Evolutionary conservation across 2,329 filamentous ascomycete genomes (phyloP).

Genomic region (Tolypocladium album): DNA sequence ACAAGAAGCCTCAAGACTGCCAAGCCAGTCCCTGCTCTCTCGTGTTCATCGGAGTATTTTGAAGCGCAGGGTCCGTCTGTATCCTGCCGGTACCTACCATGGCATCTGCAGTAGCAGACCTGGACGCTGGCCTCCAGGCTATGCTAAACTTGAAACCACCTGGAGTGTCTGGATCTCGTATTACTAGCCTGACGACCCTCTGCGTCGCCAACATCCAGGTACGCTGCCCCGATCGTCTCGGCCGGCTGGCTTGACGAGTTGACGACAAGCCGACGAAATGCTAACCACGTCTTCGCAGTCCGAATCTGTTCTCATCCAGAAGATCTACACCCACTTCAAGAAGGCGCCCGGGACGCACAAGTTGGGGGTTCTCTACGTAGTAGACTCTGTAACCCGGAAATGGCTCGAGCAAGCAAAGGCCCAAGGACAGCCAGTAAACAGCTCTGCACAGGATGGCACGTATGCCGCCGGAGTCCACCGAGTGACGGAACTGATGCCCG

Average conservation of each 20-base stretch:
- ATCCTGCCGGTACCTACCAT: conserved; percentile 28
- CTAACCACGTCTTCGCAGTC: conserved; percentile 44
- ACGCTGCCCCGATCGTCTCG: conserved; percentile 17
- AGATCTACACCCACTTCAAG: conserved; percentile 95
- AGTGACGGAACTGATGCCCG: conserved; percentile 89
- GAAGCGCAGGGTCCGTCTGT: background rate
- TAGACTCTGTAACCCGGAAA: conserved; percentile 98
- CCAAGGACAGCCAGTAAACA: conserved; percentile 71
- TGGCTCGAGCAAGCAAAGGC: conserved; percentile 95
- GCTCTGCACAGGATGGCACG: conserved; percentile 76
- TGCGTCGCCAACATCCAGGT: conserved; percentile 89
- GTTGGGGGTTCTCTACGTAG: conserved; percentile 96
- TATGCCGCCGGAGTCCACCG: conserved; percentile 91
- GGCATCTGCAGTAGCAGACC: conserved; percentile 78
- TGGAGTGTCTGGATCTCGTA: conserved; percentile 88
- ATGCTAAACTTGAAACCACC: conserved; percentile 88
- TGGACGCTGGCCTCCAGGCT: conserved; percentile 82
- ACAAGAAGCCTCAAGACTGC: background rate
- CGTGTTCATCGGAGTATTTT: background rate
- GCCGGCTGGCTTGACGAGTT: background rate
- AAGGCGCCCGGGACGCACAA: conserved; percentile 93
- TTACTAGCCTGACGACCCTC: conserved; percentile 73
- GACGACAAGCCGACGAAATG: background rate
- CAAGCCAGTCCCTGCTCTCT: background rate
- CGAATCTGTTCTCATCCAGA: conserved; percentile 89